Evolutionary conservation across 306 rosid genomes (phyloP).

Genomic region (Prunus mongolica): DNA sequence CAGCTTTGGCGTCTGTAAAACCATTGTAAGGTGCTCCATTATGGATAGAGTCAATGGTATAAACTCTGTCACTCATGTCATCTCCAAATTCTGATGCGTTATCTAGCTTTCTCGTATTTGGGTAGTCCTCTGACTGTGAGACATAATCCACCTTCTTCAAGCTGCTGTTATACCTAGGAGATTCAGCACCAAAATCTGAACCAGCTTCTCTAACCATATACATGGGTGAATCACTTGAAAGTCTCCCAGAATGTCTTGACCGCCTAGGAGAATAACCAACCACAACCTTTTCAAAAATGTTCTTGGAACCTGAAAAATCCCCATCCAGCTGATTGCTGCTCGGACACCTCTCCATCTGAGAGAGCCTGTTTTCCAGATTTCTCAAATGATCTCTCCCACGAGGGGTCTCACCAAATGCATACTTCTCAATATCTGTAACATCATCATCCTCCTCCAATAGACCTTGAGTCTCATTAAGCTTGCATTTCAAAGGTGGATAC

Average conservation of each 20-base stretch:
- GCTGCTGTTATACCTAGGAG: constrained; percentile 50
- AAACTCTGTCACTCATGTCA: constrained; percentile 74
- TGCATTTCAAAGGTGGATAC: constrained; percentile 88
- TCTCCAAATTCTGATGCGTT: constrained; percentile 69
- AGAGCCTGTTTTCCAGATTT: constrained; percentile 76
- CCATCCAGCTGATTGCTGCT: constrained; percentile 59
- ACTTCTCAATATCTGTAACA: constrained; percentile 71
- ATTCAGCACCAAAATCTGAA: constrained; percentile 38
- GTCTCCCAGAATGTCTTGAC: constrained; percentile 47
- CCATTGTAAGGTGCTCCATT: constrained; percentile 48
- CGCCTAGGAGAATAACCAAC: constrained; percentile 75
- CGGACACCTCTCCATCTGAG: constrained; percentile 71
- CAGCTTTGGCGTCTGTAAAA: constrained; percentile 48
- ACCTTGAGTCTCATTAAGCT: constrained; percentile 44
- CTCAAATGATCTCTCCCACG: constrained; percentile 45
- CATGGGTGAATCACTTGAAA: constrained; percentile 57
- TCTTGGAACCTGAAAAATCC: constrained; percentile 55
- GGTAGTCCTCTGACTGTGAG: constrained; percentile 56
- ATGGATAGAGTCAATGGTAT: constrained; percentile 88
- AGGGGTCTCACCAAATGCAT: constrained; percentile 90
- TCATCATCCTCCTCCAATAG: constrained; percentile 48
- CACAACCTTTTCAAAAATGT: constrained; percentile 66
- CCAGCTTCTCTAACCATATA: constrained; percentile 44
- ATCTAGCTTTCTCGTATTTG: constrained; percentile 54
- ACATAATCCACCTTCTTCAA: constrained; percentile 49